Conservation (phyloP, 352 stramenopile species). For the Pythium periplocum region DNA sequence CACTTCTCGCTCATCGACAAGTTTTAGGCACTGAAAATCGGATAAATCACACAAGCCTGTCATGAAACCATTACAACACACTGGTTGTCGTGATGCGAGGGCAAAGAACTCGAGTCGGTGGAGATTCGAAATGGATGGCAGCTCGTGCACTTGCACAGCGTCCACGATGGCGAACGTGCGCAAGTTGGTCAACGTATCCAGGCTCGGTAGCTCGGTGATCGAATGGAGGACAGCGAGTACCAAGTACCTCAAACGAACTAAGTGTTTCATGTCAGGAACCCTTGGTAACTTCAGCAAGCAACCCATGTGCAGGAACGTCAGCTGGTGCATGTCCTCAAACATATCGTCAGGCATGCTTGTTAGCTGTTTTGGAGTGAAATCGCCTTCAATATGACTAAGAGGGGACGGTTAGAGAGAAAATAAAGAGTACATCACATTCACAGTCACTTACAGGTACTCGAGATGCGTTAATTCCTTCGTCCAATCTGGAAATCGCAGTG, state of each 20-base stretch:
- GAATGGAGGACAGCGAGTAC: constrained; percentile 8
- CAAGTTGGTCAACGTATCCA: constrained; percentile 5
- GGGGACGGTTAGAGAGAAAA: not conserved
- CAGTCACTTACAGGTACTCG: constrained; percentile 20
- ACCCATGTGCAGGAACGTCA: constrained; percentile 10
- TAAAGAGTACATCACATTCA: not conserved
- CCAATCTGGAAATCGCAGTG: constrained; percentile 13
- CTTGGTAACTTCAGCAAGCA: constrained; percentile 1
- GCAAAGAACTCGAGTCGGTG: constrained; percentile 5
- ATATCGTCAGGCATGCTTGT: not conserved
- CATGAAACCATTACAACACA: constrained; percentile 18
- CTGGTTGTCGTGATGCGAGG: constrained; percentile 6
- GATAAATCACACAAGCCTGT: constrained; percentile 7
- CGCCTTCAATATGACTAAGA: constrained; percentile 11
- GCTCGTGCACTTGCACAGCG: not conserved
- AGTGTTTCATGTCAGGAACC: constrained; percentile 1
- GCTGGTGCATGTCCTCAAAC: constrained; percentile 1
- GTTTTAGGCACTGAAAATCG: constrained; percentile 7
- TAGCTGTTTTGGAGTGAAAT: constrained; percentile 4
- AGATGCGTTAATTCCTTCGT: constrained; percentile 11
- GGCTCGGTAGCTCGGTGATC: constrained; percentile 6
- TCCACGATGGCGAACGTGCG: constrained; percentile 10
- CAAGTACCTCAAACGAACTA: constrained; percentile 10
- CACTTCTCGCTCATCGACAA: constrained; percentile 1
- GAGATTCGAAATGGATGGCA: constrained; percentile 2